phyloP scores from a whole-genome alignment of 164 flowering plant species.

The Aristolochia contorta region DNA sequence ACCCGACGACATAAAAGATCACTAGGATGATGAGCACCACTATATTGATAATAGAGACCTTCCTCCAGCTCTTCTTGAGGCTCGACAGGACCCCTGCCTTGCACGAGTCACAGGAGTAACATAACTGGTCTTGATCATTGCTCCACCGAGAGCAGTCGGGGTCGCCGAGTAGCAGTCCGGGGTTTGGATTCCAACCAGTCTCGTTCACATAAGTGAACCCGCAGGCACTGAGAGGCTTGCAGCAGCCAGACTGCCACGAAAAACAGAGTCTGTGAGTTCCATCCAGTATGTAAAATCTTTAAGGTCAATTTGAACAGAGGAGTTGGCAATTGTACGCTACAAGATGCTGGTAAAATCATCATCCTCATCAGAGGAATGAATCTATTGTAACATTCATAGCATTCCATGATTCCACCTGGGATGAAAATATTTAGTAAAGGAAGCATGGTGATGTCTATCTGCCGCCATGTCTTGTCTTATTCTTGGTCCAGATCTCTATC shows the following conservation, averaged over 20 bases:
- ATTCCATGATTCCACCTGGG: too few relatives aligned
- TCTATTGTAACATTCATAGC: too few relatives aligned
- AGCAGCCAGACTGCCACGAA: slow-evolving; percentile 74
- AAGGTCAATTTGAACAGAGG: too few relatives aligned
- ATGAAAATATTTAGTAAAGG: too few relatives aligned
- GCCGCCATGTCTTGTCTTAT: too few relatives aligned
- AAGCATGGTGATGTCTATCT: too few relatives aligned
- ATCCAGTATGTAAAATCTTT: too few relatives aligned
- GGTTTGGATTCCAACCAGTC: slow-evolving; percentile 52
- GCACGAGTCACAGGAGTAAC: slow-evolving; percentile 80
- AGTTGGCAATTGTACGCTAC: too few relatives aligned
- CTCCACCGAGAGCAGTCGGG: slow-evolving; percentile 60
- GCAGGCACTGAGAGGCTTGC: slow-evolving; percentile 92
- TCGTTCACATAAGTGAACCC: slow-evolving; percentile 53
- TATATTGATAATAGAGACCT: slow-evolving; percentile 77
- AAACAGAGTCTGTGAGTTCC: too few relatives aligned
- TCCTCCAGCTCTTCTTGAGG: slow-evolving; percentile 90
- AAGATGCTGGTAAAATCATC: too few relatives aligned
- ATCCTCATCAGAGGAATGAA: too few relatives aligned
- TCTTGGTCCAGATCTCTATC: too few relatives aligned
- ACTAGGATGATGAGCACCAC: slow-evolving; percentile 62
- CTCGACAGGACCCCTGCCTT: slow-evolving; percentile 85
- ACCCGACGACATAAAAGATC: slow-evolving; percentile 54
- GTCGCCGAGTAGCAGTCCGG: slow-evolving; percentile 20
- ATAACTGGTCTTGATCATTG: slow-evolving; percentile 63